Evolutionary conservation across 495 filamentous ascomycete species (phyloP), one percentile per base, ranked within the genome.

Genomic region (Chaetomidium leptoderma): DNA sequence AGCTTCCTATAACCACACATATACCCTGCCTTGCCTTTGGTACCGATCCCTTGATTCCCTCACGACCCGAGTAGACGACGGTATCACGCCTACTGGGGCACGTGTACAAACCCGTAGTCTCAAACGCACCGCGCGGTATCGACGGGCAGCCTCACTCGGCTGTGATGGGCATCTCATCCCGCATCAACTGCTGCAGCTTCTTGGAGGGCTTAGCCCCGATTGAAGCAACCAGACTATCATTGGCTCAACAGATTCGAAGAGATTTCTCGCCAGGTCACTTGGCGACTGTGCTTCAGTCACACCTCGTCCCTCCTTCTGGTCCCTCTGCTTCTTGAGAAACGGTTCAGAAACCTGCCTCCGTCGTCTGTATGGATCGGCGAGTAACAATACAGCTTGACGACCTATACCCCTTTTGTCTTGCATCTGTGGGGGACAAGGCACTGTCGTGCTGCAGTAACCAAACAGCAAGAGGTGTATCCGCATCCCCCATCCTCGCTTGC

Each of bases 401-500:
- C n/a, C 36, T 2, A 32, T 16, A n/a, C n/a, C 29, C 39, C 21
- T 30, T 40, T 13, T 30, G n/a, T 35, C 19, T 26, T 29, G n/a
- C 29, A 33, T 35, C 6, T 45, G 50, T 32, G 50, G 50, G 50
- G 50, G 50, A 53, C 50, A n/a, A 37, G 3, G 21, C 13, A 8
- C 21, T 8, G 11, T n/a, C 33, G 6, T n/a, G n/a, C n/a, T n/a
- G n/a, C n/a, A n/a, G n/a, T n/a, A n/a, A n/a, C n/a, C n/a, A n/a
- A n/a, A n/a, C n/a, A n/a, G n/a, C n/a, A n/a, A n/a, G n/a, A n/a
- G n/a, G n/a, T n/a, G n/a, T n/a, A n/a, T n/a, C n/a, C 50, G 6
- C 7, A 4, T 21, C 36, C 33, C 35, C 16, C 11, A 19, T 37
- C 32, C 27, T 26, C 14, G n/a, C 33, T 13, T 8, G 35, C 50